A percentile compares a stretch with the other conserved stretches of the same genome.
phyloP scores from a whole-genome alignment of 2,329 filamentous ascomycete genomes.

The Ambrosiella xylebori region DNA sequence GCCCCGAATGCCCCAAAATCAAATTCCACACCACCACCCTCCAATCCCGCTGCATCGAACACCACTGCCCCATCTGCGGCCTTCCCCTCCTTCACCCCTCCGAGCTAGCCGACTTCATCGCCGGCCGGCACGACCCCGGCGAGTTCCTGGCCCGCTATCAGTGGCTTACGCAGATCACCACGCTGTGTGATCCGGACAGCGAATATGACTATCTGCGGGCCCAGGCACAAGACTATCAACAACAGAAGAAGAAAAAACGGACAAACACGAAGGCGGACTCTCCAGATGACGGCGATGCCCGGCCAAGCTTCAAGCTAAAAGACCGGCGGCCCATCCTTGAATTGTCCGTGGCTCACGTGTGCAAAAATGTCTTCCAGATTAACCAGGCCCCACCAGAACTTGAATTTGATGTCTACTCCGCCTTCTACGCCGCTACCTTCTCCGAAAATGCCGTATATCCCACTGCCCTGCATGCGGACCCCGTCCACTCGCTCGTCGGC shows the following conservation, averaged over 20 bases:
- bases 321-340: not conserved
- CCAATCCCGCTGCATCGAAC: too few relatives aligned
- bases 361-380: not conserved
- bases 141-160: too few relatives aligned
- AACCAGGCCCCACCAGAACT: not conserved
- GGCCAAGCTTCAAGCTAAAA: not conserved
- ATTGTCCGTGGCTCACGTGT: not conserved
- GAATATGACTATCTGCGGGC: not conserved
- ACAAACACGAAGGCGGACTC: too few relatives aligned
- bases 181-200: constrained; percentile 1
- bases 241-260: too few relatives aligned
- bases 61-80: too few relatives aligned
- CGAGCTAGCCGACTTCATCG: too few relatives aligned
- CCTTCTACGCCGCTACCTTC: not conserved
- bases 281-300: too few relatives aligned
- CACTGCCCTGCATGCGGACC: not conserved
- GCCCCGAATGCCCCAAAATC: too few relatives aligned
- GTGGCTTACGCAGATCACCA: not conserved
- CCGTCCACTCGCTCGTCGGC: not conserved
- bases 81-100: too few relatives aligned
- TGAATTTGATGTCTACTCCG: too few relatives aligned
- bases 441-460: not conserved
- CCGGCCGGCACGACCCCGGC: too few relatives aligned
- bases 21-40: too few relatives aligned
- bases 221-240: not conserved